phyloP scores from a whole-genome alignment of 805 yeast genomes.

The Myxozyma neotropica region DNA sequence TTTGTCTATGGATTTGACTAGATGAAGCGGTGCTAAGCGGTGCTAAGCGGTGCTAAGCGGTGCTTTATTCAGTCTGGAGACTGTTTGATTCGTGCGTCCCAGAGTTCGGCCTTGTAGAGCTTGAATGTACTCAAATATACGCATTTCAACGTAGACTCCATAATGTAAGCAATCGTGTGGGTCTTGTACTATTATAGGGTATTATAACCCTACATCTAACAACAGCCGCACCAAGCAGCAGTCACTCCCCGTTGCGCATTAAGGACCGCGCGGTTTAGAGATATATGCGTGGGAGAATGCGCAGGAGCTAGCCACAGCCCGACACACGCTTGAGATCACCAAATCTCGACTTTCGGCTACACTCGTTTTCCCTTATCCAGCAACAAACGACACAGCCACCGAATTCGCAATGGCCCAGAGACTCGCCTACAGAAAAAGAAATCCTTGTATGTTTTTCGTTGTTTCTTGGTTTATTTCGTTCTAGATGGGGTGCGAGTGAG shows the following conservation, averaged over 20 bases:
- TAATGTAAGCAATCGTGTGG: not conserved
- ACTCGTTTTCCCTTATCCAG: constrained; percentile 5
- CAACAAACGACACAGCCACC: constrained; percentile 6
- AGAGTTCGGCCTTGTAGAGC: no score
- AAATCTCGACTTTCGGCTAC: not conserved
- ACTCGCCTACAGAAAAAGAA: constrained; percentile 98
- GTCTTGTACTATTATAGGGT: constrained; percentile 16
- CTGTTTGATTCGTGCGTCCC: no score
- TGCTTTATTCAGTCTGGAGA: no score
- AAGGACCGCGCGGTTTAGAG: constrained; percentile 1
- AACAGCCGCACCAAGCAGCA: constrained; percentile 4
- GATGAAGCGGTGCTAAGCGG: not conserved
- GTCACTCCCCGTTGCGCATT: constrained; percentile 11
- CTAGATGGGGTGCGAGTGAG: not conserved
- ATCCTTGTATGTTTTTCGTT: constrained; percentile 82
- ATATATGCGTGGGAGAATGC: constrained; percentile 1
- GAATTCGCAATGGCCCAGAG: constrained; percentile 88
- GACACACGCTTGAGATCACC: not conserved
- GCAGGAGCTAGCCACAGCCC: no score
- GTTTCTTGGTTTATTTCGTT: constrained; percentile 25
- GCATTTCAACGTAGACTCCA: not conserved
- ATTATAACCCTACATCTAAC: constrained; percentile 6
- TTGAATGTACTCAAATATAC: constrained; percentile 1
- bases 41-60: no score
- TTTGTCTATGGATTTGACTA: not conserved